Conservation (phyloP, 495 filamentous ascomycete species). For the Xylaria palmicola region DNA sequence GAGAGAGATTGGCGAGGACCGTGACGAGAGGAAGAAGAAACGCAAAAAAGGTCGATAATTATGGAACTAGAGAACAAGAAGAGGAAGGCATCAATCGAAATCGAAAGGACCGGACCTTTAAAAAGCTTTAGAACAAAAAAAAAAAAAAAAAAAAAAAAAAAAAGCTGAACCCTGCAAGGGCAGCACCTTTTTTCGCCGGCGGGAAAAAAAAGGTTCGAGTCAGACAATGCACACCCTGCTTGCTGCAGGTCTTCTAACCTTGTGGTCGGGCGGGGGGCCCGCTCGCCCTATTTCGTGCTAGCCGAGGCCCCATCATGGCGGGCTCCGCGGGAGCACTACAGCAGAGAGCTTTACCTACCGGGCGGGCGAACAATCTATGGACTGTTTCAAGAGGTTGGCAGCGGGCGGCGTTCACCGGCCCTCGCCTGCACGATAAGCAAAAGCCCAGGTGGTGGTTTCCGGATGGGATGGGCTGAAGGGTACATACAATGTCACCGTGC, state of each 20-base stretch:
- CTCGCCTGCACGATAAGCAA: too few relatives aligned
- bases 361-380: not conserved
- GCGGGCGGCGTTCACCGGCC: slow-evolving; percentile 3
- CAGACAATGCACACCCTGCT: too few relatives aligned
- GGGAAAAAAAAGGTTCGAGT: slow-evolving; percentile 11
- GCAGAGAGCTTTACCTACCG: not conserved
- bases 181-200: slow-evolving; percentile 11
- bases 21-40: not conserved
- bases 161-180: slow-evolving; percentile 13
- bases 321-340: not conserved
- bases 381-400: not conserved
- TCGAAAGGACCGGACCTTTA: not conserved
- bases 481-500: too few relatives aligned
- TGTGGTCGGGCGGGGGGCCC: slow-evolving; percentile 2
- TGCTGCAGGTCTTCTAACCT: too few relatives aligned
- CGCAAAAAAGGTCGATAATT: not conserved
- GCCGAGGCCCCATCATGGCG: not conserved
- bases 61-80: not conserved
- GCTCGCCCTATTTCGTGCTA: not conserved
- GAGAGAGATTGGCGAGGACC: not conserved
- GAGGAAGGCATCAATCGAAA: not conserved
- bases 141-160: not conserved
- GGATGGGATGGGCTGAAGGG: not conserved
- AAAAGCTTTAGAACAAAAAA: not conserved
- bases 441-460: not conserved